phyloP scores from a whole-genome alignment of 768 basidiomycete species.

The Candolleomyces efflorescens region DNA sequence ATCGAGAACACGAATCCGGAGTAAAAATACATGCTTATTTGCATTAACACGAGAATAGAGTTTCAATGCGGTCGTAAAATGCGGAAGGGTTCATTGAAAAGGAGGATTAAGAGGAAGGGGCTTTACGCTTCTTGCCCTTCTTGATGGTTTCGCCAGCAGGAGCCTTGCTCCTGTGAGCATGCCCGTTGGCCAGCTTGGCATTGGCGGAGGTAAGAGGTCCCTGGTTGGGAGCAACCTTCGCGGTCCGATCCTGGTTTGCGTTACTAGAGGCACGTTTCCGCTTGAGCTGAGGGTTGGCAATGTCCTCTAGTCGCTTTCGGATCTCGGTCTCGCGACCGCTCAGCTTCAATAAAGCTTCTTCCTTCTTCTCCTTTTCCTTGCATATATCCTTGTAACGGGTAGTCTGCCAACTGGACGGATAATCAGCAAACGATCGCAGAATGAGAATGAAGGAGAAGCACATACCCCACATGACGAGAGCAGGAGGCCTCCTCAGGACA shows the following conservation, averaged over 20 bases:
- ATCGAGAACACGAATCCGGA: slow-evolving; percentile 9
- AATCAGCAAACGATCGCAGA: slow-evolving; percentile 7
- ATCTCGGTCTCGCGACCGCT: slow-evolving; percentile 76
- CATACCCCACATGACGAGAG: slow-evolving; percentile 74
- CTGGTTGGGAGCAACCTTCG: slow-evolving; percentile 25
- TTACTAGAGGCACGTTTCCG: slow-evolving; percentile 10
- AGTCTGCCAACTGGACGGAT: slow-evolving; percentile 64
- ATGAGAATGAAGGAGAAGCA: slow-evolving; percentile 5
- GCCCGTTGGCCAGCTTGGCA: slow-evolving; percentile 43
- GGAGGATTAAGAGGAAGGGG: slow-evolving; percentile 25
- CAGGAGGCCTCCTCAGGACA: slow-evolving; percentile 73
- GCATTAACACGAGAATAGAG: neutral
- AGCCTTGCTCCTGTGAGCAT: slow-evolving; percentile 32
- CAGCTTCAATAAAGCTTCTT: slow-evolving; percentile 59
- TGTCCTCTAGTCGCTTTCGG: slow-evolving; percentile 72
- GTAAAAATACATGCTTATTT: slow-evolving; percentile 12
- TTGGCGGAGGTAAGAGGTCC: slow-evolving; percentile 33
- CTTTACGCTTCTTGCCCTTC: slow-evolving; percentile 57
- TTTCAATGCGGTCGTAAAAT: neutral
- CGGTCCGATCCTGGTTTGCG: slow-evolving; percentile 7
- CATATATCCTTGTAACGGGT: slow-evolving; percentile 67
- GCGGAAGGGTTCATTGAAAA: slow-evolving; percentile 14
- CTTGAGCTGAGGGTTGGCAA: slow-evolving; percentile 46
- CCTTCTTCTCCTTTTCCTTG: slow-evolving; percentile 74
- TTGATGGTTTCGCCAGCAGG: slow-evolving; percentile 41